Conservation (phyloP, 208 protist species). For the Crithidia brevicula region DNA sequence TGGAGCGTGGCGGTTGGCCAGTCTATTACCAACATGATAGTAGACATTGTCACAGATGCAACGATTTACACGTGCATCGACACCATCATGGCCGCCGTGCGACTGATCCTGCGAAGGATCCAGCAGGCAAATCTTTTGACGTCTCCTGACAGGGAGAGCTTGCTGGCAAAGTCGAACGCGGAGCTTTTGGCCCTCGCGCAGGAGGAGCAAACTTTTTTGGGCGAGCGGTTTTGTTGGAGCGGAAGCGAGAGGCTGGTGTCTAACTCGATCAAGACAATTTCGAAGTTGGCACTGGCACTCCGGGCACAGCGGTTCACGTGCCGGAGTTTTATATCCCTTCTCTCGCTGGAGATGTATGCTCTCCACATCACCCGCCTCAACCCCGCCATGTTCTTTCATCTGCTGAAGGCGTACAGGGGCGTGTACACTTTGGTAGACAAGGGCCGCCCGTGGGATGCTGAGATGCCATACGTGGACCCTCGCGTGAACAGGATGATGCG, state of each 20-base stretch:
- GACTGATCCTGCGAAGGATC: background rate
- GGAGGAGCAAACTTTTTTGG: conserved; percentile 2
- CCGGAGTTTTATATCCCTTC: background rate
- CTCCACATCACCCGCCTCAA: background rate
- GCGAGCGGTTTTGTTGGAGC: background rate
- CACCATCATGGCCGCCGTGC: background rate
- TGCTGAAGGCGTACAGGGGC: background rate
- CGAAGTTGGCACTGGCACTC: background rate
- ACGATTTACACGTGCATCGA: conserved; percentile 4
- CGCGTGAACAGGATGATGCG: background rate
- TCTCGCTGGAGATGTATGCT: background rate
- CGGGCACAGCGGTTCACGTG: conserved; percentile 3
- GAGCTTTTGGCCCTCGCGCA: background rate
- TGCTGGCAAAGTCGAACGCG: background rate
- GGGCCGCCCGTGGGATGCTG: background rate
- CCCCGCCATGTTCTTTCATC: background rate
- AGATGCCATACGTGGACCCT: conserved; percentile 3
- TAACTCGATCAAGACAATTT: background rate
- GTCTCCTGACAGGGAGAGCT: background rate
- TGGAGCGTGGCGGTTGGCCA: conserved; percentile 6
- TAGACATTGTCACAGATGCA: background rate
- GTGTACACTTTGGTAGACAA: background rate
- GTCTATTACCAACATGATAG: conserved; percentile 7
- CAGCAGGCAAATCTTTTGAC: background rate
- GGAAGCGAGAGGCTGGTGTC: background rate